Evolutionary conservation across 108 stramenopile genomes (phyloP), one percentile per base, ranked within the genome.

Genomic region (Cyclotella choctawhatcheeana): DNA sequence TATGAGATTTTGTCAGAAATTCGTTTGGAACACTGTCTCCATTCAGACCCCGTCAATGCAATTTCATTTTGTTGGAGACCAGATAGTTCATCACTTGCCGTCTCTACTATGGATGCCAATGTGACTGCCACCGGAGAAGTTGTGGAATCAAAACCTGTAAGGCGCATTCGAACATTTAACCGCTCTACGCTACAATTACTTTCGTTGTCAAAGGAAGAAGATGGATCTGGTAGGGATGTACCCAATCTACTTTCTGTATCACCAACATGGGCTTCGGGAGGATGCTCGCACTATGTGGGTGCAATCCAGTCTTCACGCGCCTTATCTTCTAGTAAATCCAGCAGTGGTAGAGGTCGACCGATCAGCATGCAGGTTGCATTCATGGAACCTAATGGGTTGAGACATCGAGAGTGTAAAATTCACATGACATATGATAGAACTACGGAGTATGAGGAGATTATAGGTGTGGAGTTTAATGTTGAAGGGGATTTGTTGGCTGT

Each of bases 381-480:
- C 69, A 88, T 95, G 66, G 94, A 95, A 67, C 86, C 92, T n/a
- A 95, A 95, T 81, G 94, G 94, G 3, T 60, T 93, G 31, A 75
- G 90, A 40, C 94, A 95, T 82, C 53, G 91, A 31, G 94, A 92
- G 67, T 95, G 91, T 68, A 78, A 78, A 59, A 74, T 82, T 44
- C 76, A 78, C 45, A 77, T 74, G 33, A 73, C 76, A 0, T 30
- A 64, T 43, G 74, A 60, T 17, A 76, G 76, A 69, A 79, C 84
- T 34, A 69, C 20, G 12, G 89, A 75, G 32, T 67, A 64, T 31
- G 82, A 80, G 25, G 71, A 76, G 8, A 76, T 93, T 6, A 71
- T 47, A 29, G 71, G 82, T 5, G 64, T 93, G 44, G 31, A 61
- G 22, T 95, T 92, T 86, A 95, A 93, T 74, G 64, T 71, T 21